These are phyloP conservation scores for Cystoisospora suis DNA, from an alignment of 169 alveolate genomes.

Conservation along the genomic window DNA sequence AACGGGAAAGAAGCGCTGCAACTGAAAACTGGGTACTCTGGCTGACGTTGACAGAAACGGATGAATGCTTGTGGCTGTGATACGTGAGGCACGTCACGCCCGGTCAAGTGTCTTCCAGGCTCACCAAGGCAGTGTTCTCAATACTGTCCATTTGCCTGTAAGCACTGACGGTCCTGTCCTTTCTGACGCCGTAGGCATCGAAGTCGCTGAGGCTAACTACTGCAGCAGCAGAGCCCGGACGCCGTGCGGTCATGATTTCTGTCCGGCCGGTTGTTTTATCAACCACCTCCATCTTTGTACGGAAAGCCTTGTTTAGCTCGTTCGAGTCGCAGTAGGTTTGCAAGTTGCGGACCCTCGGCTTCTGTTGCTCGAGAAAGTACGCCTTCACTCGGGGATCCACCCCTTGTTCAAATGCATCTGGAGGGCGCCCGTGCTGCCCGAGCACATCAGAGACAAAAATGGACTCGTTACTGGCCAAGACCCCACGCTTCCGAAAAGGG, in stretches of 20 bases:
- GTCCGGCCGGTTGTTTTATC: slow-evolving; percentile 64
- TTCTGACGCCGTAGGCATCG: slow-evolving; percentile 48
- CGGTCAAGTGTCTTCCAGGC: neutral
- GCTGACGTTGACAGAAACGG: neutral
- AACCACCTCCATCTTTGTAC: slow-evolving; percentile 57
- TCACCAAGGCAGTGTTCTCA: neutral
- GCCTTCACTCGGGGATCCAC: neutral
- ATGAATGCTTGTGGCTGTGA: neutral
- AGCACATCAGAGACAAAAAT: slow-evolving; percentile 9
- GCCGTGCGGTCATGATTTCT: slow-evolving; percentile 65
- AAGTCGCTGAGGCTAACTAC: slow-evolving; percentile 47
- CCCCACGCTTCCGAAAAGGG: neutral
- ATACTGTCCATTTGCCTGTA: neutral
- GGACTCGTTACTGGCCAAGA: neutral
- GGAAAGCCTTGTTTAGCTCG: slow-evolving; percentile 62
- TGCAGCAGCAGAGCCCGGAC: slow-evolving; percentile 65
- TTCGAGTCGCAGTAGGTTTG: slow-evolving; percentile 31
- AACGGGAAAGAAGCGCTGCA: neutral
- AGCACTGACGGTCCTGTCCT: neutral
- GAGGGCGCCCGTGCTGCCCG: neutral
- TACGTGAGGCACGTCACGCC: neutral
- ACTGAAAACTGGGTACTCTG: neutral
- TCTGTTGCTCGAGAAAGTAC: neutral
- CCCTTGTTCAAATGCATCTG: neutral
- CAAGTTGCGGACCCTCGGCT: slow-evolving; percentile 24